These are phyloP conservation scores for Hymenoscyphus repandus DNA, from an alignment of 2,329 filamentous ascomycete species.

Conservation along the genomic window DNA sequence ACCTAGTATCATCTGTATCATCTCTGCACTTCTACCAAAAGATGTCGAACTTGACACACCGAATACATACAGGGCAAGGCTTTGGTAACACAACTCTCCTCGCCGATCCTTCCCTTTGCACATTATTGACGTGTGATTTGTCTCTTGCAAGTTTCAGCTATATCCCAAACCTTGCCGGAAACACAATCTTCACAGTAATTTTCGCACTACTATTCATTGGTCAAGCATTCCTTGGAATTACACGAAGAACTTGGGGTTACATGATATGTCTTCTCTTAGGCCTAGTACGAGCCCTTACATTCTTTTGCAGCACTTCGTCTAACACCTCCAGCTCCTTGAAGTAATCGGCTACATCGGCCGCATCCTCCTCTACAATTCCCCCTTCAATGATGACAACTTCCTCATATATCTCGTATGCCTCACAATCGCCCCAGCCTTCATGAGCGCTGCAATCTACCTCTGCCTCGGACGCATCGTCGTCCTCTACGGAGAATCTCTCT, in stretches of 20 bases:
- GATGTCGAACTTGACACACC: too few species aligned
- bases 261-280: neutral
- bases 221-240: neutral
- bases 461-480: conserved; percentile 50
- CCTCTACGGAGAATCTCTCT: conserved; percentile 45
- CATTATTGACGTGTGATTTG: neutral
- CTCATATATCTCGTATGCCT: conserved; percentile 49
- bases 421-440: conserved; percentile 46
- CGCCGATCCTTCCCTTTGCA: neutral
- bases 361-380: neutral
- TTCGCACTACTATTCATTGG: neutral
- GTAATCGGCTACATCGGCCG: neutral
- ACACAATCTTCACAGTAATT: neutral
- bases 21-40: too few species aligned
- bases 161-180: neutral
- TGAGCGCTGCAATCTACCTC: conserved; percentile 46
- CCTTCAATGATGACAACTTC: conserved; percentile 31
- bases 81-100: neutral
- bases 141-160: neutral
- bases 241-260: neutral
- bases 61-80: too few species aligned
- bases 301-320: neutral
- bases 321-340: neutral
- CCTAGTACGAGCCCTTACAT: neutral
- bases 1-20: too few species aligned